A percentile compares a stretch with the other conserved stretches of the same genome.
Conservation (phyloP, 768 basidiomycete species). For the Tricholoma saponaceum region DNA sequence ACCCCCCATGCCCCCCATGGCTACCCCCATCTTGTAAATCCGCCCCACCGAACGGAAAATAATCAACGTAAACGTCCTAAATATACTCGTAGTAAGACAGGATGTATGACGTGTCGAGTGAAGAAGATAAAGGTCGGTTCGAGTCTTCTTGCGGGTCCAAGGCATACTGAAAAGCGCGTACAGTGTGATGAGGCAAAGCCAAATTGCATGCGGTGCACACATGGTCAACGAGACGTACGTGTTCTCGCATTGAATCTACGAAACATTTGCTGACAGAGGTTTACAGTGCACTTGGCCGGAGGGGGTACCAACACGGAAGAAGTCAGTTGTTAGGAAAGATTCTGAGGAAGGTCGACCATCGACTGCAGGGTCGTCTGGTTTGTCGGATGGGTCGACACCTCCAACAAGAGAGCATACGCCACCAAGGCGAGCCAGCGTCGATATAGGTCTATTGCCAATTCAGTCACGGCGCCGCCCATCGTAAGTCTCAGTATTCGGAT, state of each 20-base stretch:
- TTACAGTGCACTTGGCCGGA: slow-evolving; percentile 82
- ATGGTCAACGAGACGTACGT: slow-evolving; percentile 79
- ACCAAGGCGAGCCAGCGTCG: slow-evolving; percentile 45
- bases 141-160: neutral
- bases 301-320: slow-evolving; percentile 68
- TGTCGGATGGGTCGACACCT: slow-evolving; percentile 70
- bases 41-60: slow-evolving; percentile 45
- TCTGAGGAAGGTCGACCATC: slow-evolving; percentile 62
- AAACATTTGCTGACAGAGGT: slow-evolving; percentile 5
- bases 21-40: slow-evolving; percentile 44
- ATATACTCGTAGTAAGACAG: slow-evolving; percentile 92
- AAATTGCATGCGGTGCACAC: slow-evolving; percentile 79
- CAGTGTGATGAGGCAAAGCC: slow-evolving; percentile 93
- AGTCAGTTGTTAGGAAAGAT: slow-evolving; percentile 54
- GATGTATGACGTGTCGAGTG: slow-evolving; percentile 88
- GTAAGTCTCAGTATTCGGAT: slow-evolving; percentile 24
- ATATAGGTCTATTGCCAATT: slow-evolving; percentile 38
- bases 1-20: slow-evolving; percentile 35
- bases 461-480: slow-evolving; percentile 33
- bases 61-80: slow-evolving; percentile 78
- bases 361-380: slow-evolving; percentile 69
- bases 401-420: slow-evolving; percentile 67
- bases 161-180: slow-evolving; percentile 3
- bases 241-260: neutral
- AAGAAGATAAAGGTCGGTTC: slow-evolving; percentile 88